A percentile compares a stretch with the other conserved stretches of the same genome.
Evolutionary conservation across 1,139 yeast species (phyloP).

Genomic region (Nakaseomyces kungkrabaensis): DNA sequence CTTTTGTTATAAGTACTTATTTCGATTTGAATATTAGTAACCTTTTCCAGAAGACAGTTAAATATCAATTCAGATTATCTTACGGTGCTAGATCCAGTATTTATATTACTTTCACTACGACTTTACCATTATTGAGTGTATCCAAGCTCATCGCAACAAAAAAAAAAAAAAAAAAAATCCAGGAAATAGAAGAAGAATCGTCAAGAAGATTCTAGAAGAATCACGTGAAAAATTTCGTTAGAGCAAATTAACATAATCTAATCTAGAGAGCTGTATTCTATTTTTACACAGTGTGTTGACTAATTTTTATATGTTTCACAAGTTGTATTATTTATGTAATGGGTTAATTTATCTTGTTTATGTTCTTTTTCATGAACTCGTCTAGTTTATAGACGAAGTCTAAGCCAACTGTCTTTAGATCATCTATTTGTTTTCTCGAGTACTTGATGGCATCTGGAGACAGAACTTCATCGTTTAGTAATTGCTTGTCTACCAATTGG

Average conservation of each 20-base stretch:
- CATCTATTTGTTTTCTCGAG: slow-evolving; percentile 51
- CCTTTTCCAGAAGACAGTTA: too few species aligned
- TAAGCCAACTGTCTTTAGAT: slow-evolving; percentile 56
- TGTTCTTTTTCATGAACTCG: slow-evolving; percentile 25
- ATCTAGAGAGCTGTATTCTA: not conserved
- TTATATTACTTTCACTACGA: too few species aligned
- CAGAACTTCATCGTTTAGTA: slow-evolving; percentile 50
- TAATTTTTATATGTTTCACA: too few species aligned
- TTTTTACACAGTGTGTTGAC: not conserved
- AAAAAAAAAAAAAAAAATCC: not conserved
- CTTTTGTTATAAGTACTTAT: not conserved
- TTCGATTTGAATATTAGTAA: too few species aligned
- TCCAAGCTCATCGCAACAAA: not conserved
- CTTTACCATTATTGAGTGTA: not conserved
- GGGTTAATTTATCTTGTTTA: slow-evolving; percentile 12
- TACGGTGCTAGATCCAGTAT: too few species aligned
- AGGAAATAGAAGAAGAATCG: not conserved
- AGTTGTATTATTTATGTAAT: too few species aligned
- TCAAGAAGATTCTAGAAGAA: not conserved
- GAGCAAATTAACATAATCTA: too few species aligned
- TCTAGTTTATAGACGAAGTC: slow-evolving; percentile 44
- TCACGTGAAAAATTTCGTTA: not conserved
- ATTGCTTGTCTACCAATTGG: slow-evolving; percentile 51
- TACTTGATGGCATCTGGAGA: slow-evolving; percentile 41
- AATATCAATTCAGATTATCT: too few species aligned